Evolutionary conservation across 441 rosid genomes (phyloP), one percentile per base, ranked within the genome.

Genomic region (Adansonia gregorii): DNA sequence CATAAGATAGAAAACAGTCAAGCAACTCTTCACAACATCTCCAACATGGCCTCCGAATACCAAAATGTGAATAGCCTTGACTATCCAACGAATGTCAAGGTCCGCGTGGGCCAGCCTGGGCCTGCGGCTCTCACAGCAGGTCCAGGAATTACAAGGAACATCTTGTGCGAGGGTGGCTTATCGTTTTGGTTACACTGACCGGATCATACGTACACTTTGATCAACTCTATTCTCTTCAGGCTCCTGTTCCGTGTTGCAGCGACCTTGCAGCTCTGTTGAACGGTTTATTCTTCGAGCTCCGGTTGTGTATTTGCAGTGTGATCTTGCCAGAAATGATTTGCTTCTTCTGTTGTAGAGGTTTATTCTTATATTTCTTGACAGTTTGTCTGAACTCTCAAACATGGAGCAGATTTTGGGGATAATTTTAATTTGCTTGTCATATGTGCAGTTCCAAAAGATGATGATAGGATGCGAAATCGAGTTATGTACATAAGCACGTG

Each of bases 371-470:
- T 43, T 85, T 78, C 91, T 84, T 43, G 87, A 86, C 41, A 90
- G 83, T 80, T 77, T 86, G 86, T 88, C 84, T 56, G 86, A 78
- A 54, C 39, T 31, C 39, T 31, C 0, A 31, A 31, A 88, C 78
- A 78, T 58, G 83, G 71, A 87, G 87, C 78, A 88, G 69, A 56
- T 76, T 84, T 71, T 69, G 75, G 45, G 91, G 92, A 82, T 87
- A 88, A 19, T 86, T 79, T 80, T 80, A 56, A 60, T 76, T 81
- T 83, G 86, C 77, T 81, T 68, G 2, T 89, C 87, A 10, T 83
- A 86, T 1, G 90, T 84, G 22, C 83, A 82, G 81, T 88, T 88
- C 92, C 88, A 90, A 70, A 83, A 90, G 65, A 67, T n/a, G 6
- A 83, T 75, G 73, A 89, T 84, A 35, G 80, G 80, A 11, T 78